Conservation (phyloP, 495 filamentous ascomycete genomes). For the Parathielavia appendiculata region DNA sequence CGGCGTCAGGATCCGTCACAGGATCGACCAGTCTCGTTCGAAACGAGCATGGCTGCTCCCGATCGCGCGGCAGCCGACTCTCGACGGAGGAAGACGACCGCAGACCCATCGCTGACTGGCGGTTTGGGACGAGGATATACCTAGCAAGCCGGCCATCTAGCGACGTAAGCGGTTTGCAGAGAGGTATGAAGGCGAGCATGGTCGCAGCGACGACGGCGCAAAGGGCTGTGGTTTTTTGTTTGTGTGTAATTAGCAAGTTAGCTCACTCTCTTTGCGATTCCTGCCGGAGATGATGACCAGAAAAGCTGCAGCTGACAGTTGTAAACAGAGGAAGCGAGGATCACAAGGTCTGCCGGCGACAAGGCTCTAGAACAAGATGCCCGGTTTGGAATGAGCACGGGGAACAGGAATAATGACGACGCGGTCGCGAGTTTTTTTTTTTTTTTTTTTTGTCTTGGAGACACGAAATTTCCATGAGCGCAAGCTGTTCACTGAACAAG, state of each 20-base stretch:
- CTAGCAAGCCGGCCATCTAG: conserved; percentile 2
- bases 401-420: neutral
- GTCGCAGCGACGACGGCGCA: conserved; percentile 5
- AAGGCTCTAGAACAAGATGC: neutral
- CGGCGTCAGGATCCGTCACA: neutral
- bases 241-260: neutral
- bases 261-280: neutral
- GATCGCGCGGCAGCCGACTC: neutral
- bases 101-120: neutral
- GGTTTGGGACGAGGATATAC: neutral
- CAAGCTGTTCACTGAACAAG: conserved; percentile 1
- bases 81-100: neutral
- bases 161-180: neutral
- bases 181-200: conserved; percentile 7
- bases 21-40: conserved; percentile 17
- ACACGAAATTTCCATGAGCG: neutral
- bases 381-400: neutral
- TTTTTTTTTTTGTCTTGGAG: no score
- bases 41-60: conserved; percentile 16
- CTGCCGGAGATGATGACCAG: neutral
- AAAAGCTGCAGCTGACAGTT: neutral
- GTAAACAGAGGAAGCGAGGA: neutral
- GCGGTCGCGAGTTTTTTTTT: neutral
- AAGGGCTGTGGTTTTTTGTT: conserved; percentile 4
- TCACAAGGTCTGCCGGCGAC: neutral